Base-by-base conservation (phyloP, 2,329 filamentous ascomycete genomes). In the Penicillium sp. region DNA sequence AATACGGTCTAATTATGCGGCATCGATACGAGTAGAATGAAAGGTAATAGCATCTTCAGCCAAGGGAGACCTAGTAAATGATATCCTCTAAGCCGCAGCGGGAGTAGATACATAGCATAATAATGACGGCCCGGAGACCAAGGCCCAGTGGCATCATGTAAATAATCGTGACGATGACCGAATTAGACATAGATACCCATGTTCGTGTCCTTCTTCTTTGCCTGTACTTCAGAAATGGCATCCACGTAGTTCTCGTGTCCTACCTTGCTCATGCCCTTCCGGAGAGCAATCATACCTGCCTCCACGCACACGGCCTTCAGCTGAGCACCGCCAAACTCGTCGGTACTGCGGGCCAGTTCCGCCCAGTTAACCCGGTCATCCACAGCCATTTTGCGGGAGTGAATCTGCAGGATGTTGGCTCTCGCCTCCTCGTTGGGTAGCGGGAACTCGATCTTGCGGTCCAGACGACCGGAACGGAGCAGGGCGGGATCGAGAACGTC, bases 161-260 rank as follows among this genome's bases (percentile, higher is more conserved):
- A n/a, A n/a, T n/a, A n/a, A n/a, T n/a, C n/a, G n/a, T n/a, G n/a
- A n/a, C n/a, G n/a, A n/a, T n/a, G n/a, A n/a, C n/a, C n/a, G n/a
- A n/a, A n/a, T n/a, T 65, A 72, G 48, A 72, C 70, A 56, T 72
- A 72, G 53, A 72, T 72, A 47, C 69, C 69, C 61, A 69, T 67
- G 56, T 70, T 70, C 42, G 75, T 80, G 68, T 94, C 88, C 81
- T 94, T 93, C 85, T 95, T 95, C 84, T 95, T 83, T 37, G 72
- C 68, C 59, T 72, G 88, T 61, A 98, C 93, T 73, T 98, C 93
- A 33, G 89, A 81, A 70, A 98, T 97, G 53, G 93, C 93, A 76
- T 98, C 93, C 43, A 98, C 93, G 67, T 97, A 98, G 72, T 98
- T 88, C 76, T 98, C 93, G 69, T 98, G 93, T 53, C 86, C 87